Base-by-base conservation (phyloP, 202 grass and related monocot genomes). In the Bolboschoenoplectus hybrid region DNA sequence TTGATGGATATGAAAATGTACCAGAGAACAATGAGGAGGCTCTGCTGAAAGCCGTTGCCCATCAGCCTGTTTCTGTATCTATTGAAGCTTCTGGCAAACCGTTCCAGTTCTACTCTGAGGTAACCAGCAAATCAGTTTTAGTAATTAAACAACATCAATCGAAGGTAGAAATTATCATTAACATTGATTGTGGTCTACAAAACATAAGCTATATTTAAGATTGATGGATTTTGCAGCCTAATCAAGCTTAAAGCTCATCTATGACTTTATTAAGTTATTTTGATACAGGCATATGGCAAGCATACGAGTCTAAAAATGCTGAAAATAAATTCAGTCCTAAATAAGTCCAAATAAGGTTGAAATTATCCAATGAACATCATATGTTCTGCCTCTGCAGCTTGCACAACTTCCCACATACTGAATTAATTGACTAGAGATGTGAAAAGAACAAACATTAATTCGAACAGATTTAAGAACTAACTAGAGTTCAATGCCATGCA, bases 91-190 rank as follows among this genome's bases (percentile, higher is more conserved):
- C 88, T 0, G 89, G 89, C 41, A 85, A 82, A 51, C 77, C 84
- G 10, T 87, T 96, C 61, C 91, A 93, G 91, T 96, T 96, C 89
- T 96, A 96, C 89, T 93, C 91, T 5, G 81, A 90, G 68, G 86
- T 88, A 57, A 39, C 75, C 16, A 58, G 13, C 7, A 58, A 75
- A 79, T 40, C 26, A 78, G 35, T 78, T 78, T 41, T 57, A 55
- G 49, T 56, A 39, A 78, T 53, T 35, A 40, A 78, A 78, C 6
- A 78, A 17, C 6, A 56, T 74, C 45, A 74, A 74, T 19, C 45
- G 32, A 74, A 74, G 3, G 32, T 51, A 74, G 3, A 51, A 9
- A 50, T 74, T 45, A 74, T 50, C 70, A 51, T 47, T 10, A 70
- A 14, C 2, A 17, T 39, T 70, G 39, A 74, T 32, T n/a, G 9